Evolutionary conservation across 768 basidiomycete species (phyloP).

Genomic region (Leccinum arenicola): DNA sequence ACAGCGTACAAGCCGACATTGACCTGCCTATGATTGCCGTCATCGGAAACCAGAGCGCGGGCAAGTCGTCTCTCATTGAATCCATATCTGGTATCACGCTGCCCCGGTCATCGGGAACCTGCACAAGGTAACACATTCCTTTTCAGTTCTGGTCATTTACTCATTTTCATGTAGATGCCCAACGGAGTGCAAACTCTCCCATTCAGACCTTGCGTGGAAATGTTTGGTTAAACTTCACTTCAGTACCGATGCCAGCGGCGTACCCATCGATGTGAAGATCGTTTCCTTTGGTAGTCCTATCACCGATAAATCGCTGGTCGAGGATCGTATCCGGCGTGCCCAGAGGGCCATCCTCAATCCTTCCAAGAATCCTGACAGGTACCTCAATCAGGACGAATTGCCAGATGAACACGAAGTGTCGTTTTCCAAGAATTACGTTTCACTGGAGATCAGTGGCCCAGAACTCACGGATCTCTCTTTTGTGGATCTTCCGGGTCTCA

Average conservation of each 20-base stretch:
- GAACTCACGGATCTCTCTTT: conserved; percentile 64
- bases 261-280: conserved; percentile 37
- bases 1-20: conserved; percentile 65
- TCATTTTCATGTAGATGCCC: conserved; percentile 44
- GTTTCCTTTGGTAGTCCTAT: conserved; percentile 49
- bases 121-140: conserved; percentile 53
- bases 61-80: conserved; percentile 77
- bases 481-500: conserved; percentile 63
- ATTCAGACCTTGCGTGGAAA: conserved; percentile 42
- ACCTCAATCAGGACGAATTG: conserved; percentile 10
- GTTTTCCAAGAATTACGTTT: conserved; percentile 59
- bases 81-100: conserved; percentile 71
- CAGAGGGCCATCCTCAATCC: conserved; percentile 69
- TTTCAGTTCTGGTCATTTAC: background rate
- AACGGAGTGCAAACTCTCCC: conserved; percentile 52
- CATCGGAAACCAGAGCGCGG: conserved; percentile 69
- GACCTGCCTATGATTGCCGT: conserved; percentile 74
- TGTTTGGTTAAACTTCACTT: conserved; percentile 50
- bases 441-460: conserved; percentile 55
- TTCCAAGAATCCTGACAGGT: conserved; percentile 15
- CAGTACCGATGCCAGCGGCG: conserved; percentile 37
- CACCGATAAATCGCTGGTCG: conserved; percentile 49
- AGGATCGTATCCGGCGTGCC: conserved; percentile 64
- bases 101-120: conserved; percentile 71
- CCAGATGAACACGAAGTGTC: conserved; percentile 22